Evolutionary conservation across 768 basidiomycete species (phyloP), one percentile per base, ranked within the genome.

Genomic region (Phylloporus arenicola): DNA sequence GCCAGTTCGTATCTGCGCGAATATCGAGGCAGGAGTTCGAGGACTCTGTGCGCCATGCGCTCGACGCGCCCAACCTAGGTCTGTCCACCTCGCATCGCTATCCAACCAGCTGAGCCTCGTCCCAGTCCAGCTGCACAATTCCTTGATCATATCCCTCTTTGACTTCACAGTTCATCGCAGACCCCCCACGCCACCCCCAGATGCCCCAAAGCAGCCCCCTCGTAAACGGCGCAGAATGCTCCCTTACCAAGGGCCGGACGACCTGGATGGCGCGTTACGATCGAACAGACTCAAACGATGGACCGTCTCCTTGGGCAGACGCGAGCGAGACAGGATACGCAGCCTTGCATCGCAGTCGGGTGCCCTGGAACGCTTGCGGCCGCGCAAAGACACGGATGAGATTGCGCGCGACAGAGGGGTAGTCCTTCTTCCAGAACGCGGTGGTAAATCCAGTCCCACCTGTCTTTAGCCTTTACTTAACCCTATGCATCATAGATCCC

Each of bases 41-140:
- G 51, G 83, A 86, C 4, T 68, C 77, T 14, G 75, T 87, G 50
- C 80, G 81, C 47, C 77, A 78, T 24, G 71, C 76, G 7, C 75
- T 91, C 30, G 81, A 81, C 58, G 76, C 79, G 1, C 74, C 82
- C 20, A 76, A 75, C 46, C 74, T 87, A 20, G 69, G 76, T 75
- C 31, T 17, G 61, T 65, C 35, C n/a, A 25, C 42, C 17, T 19
- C 42, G 24, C 45, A 17, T 14, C 24, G 7, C 22, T 17, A 17
- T 41, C 33, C 14, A 27, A 11, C 16, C n/a, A 12, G 25, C 59
- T 60, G 20, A 63, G 50, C 22, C 24, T 52, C 29, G 50, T 10
- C 38, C n/a, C 53, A 84, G 85, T 89, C 25, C 87, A 88, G 65
- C 70, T 90, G 2, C 89, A 92, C 63, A 92, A 92, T 65, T 82